Percentiles rank a stretch among this genome's conserved stretches.
Conservation (phyloP, 805 yeast genomes). For the Kregervanrija fluxuum region DNA sequence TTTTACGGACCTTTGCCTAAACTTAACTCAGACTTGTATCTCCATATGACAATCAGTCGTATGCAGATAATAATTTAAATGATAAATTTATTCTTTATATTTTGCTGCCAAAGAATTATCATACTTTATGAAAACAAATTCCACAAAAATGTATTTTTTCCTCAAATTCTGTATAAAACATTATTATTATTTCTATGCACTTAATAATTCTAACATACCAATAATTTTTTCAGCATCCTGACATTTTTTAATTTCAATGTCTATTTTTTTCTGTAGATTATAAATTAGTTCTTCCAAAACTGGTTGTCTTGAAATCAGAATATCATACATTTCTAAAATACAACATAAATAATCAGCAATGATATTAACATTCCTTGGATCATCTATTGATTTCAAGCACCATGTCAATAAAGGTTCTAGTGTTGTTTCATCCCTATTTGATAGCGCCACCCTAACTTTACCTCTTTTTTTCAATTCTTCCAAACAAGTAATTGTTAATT, state of each 20-base stretch:
- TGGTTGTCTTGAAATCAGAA: conserved; percentile 65
- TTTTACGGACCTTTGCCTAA: too few species aligned
- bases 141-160: not conserved
- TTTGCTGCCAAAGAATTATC: too few species aligned
- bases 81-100: too few species aligned
- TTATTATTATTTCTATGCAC: conserved; percentile 30
- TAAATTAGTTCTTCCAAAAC: conserved; percentile 67
- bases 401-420: conserved; percentile 83
- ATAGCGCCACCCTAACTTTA: conserved; percentile 72
- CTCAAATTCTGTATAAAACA: conserved; percentile 1
- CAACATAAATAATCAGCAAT: conserved; percentile 64
- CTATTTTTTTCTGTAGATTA: conserved; percentile 53
- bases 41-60: too few species aligned
- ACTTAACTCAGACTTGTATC: too few species aligned
- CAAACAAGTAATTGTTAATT: conserved; percentile 72
- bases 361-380: conserved; percentile 60
- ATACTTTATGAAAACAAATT: too few species aligned
- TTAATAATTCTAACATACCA: conserved; percentile 88
- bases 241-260: conserved; percentile 66
- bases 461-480: conserved; percentile 86
- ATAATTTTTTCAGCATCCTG: conserved; percentile 83
- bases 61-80: too few species aligned
- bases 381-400: conserved; percentile 71
- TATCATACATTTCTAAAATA: conserved; percentile 68
- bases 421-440: conserved; percentile 72